Evolutionary conservation across 805 yeast genomes (phyloP), one percentile per base, ranked within the genome.

Genomic region (Candida insectalens): DNA sequence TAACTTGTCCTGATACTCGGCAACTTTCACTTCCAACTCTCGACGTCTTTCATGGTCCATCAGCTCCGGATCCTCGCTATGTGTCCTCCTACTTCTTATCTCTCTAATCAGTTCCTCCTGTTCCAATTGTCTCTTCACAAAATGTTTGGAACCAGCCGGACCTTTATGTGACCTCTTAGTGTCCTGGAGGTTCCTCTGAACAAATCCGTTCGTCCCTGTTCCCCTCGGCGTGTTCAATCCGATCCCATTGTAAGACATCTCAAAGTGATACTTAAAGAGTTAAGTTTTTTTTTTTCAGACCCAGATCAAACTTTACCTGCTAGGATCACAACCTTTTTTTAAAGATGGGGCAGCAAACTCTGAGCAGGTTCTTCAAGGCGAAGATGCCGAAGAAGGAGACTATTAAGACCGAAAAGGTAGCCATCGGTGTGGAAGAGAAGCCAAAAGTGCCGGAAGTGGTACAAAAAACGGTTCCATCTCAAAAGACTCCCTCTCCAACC

Each of bases 201-300:
- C 65, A 43, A 64, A 63, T 0, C 83, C 83, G 17, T 78, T 74
- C 0, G 83, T 76, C 0, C 78, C 76, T 0, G 80, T 62, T 0
- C 83, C 83, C 42, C 77, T 57, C 0, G 78, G 71, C 0, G 72
- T 66, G 27, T 62, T 63, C 16, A 74, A 55, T 0, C 80, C 80
- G 28, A 74, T 66, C 4, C 78, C 77, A 45, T 71, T 72, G 45
- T 69, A 71, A 10, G 77, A 69, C 77, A 71, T 70, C 15, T 8
- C n/a, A n/a, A n/a, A n/a, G n/a, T n/a, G n/a, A n/a, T n/a, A n/a
- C n/a, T n/a, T n/a, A n/a, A n/a, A n/a, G n/a, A n/a, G n/a, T n/a
- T n/a, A n/a, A n/a, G n/a, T n/a, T n/a, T n/a, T n/a, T n/a, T n/a
- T n/a, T n/a, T n/a, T n/a, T n/a, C n/a, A n/a, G n/a, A n/a, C n/a